Evolutionary conservation across 257 asterid species (phyloP).

Genomic region (Euphrasia confusa): DNA sequence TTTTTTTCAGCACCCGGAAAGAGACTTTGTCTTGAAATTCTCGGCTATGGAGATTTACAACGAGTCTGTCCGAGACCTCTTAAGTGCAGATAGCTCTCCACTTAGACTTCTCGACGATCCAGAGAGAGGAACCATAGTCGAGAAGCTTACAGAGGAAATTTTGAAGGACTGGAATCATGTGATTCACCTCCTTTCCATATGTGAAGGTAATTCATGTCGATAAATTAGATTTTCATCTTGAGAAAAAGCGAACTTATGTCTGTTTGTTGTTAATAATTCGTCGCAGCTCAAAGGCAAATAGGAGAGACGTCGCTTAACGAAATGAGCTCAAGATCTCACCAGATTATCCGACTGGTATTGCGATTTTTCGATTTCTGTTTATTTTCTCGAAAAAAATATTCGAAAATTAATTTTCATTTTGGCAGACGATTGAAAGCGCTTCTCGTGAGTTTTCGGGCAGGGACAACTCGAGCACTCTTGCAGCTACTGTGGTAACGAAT

Average conservation of each 20-base stretch:
- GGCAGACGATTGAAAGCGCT: conserved; percentile 89
- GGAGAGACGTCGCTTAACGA: conserved; percentile 93
- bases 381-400: neutral
- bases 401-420: neutral
- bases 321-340: conserved; percentile 96
- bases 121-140: conserved; percentile 93
- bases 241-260: neutral
- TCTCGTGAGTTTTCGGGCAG: conserved; percentile 68
- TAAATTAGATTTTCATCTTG: neutral
- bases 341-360: conserved; percentile 83
- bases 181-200: conserved; percentile 65
- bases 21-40: conserved; percentile 69
- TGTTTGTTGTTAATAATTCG: too few species aligned
- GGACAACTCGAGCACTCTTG: conserved; percentile 60
- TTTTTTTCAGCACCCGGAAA: conserved; percentile 64
- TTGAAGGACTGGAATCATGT: conserved; percentile 79
- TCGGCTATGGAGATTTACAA: conserved; percentile 96
- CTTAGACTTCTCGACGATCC: conserved; percentile 92
- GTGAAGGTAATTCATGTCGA: conserved; percentile 50
- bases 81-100: conserved; percentile 57
- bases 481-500: conserved; percentile 75
- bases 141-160: conserved; percentile 82
- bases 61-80: conserved; percentile 92
- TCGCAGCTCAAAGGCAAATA: conserved; percentile 83
- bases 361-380: conserved; percentile 3